Percentiles rank a stretch among this genome's conserved stretches.
phyloP scores from a whole-genome alignment of 148 eudicot genomes.

The Spergularia marina region DNA sequence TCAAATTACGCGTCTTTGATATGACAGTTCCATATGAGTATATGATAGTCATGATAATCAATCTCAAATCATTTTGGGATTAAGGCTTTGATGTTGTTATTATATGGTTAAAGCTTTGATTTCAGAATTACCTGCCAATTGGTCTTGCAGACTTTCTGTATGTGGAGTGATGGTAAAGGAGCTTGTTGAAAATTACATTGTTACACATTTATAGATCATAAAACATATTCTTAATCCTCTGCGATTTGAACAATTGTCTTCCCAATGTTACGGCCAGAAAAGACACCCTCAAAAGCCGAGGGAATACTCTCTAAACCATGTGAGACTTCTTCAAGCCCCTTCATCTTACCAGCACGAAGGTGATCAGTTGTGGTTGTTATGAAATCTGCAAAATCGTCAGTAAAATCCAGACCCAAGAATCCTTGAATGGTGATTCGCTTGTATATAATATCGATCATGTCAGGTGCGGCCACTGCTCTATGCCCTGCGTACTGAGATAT shows the following conservation, averaged over 20 bases:
- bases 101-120: too few relatives aligned
- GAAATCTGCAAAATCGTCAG: constrained; percentile 30
- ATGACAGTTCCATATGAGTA: too few relatives aligned
- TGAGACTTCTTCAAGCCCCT: constrained; percentile 43
- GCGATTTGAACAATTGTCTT: constrained; percentile 46
- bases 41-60: too few relatives aligned
- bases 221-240: constrained; percentile 18
- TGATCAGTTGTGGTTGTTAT: constrained; percentile 30
- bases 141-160: too few relatives aligned
- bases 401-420: constrained; percentile 33
- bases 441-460: constrained; percentile 45
- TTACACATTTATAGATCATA: too few relatives aligned
- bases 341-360: constrained; percentile 32
- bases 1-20: too few relatives aligned
- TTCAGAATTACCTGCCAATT: too few relatives aligned
- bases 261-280: constrained; percentile 43
- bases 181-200: too few relatives aligned
- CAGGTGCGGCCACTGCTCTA: constrained; percentile 10
- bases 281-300: constrained; percentile 41
- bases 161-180: too few relatives aligned
- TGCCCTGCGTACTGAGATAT: constrained; percentile 42
- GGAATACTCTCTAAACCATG: constrained; percentile 44
- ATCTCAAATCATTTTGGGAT: too few relatives aligned
- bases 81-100: too few relatives aligned
- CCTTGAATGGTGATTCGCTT: constrained; percentile 50